Conservation (phyloP, 148 eudicot species). For the Rhododendron griersonianum region DNA sequence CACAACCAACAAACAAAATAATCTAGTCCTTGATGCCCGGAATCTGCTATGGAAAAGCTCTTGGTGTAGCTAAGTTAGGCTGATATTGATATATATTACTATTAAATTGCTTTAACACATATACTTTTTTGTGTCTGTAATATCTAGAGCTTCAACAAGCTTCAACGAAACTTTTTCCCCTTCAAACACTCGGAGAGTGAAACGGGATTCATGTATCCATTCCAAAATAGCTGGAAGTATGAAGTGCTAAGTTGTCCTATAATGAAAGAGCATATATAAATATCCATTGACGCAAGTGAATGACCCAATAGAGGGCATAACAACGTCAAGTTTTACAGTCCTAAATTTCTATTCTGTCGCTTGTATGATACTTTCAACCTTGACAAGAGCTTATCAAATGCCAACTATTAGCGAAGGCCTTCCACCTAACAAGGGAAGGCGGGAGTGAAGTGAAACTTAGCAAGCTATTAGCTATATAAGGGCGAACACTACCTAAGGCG, state of each 20-base stretch:
- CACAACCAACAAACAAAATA: neutral
- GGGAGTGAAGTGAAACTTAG: neutral
- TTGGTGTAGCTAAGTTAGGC: neutral
- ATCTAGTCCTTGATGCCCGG: neutral
- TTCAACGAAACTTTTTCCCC: neutral
- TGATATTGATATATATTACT: neutral
- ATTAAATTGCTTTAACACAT: neutral
- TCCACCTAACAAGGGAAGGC: neutral
- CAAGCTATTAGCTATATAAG: neutral
- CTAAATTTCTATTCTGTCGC: neutral
- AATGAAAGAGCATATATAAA: neutral
- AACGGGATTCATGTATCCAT: neutral
- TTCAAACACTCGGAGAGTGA: neutral
- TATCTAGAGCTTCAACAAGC: neutral
- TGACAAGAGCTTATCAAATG: neutral
- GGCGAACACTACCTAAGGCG: neutral
- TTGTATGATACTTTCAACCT: neutral
- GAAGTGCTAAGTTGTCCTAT: neutral
- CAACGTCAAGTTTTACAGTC: neutral
- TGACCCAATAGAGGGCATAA: neutral
- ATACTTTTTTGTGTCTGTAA: neutral
- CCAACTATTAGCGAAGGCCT: neutral
- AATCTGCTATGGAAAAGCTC: neutral
- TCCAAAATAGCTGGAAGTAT: neutral
- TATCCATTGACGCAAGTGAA: neutral